Evolutionary conservation across 768 basidiomycete species (phyloP).

Genomic region (Psilocybe azurescens): DNA sequence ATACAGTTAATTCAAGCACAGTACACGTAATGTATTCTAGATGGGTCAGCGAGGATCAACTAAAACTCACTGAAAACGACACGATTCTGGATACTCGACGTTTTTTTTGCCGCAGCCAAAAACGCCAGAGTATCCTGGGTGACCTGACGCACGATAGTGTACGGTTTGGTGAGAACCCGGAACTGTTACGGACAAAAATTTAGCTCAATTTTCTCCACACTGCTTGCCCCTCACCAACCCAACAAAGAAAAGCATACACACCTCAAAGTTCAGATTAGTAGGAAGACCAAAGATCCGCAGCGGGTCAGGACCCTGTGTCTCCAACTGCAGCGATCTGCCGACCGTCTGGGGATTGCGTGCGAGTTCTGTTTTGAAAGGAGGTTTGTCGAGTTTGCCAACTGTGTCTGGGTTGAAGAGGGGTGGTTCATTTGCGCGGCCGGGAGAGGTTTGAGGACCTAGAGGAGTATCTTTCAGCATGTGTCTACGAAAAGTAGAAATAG

Average conservation of each 20-base stretch:
- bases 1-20: too few relatives aligned
- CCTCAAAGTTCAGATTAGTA: constrained; percentile 72
- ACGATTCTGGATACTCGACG: constrained; percentile 56
- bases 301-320: constrained; percentile 49
- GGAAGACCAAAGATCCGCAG: constrained; percentile 77
- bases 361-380: constrained; percentile 16
- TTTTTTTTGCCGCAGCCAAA: constrained; percentile 54
- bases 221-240: too few relatives aligned
- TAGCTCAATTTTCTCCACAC: neutral
- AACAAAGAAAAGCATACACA: constrained; percentile 34
- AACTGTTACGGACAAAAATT: constrained; percentile 45
- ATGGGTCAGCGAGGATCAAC: neutral
- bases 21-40: too few relatives aligned
- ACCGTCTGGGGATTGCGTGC: constrained; percentile 37
- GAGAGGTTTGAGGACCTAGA: constrained; percentile 15
- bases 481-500: neutral
- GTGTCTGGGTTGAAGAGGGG: constrained; percentile 8
- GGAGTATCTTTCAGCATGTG: neutral
- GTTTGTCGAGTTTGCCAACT: constrained; percentile 9
- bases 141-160: constrained; percentile 70
- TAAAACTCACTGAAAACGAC: constrained; percentile 66
- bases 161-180: constrained; percentile 71
- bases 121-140: constrained; percentile 61
- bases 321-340: constrained; percentile 54
- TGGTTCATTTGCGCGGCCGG: constrained; percentile 8